phyloP scores from a whole-genome alignment of 2,329 filamentous ascomycete species.

The Trichophyton verrucosum region DNA sequence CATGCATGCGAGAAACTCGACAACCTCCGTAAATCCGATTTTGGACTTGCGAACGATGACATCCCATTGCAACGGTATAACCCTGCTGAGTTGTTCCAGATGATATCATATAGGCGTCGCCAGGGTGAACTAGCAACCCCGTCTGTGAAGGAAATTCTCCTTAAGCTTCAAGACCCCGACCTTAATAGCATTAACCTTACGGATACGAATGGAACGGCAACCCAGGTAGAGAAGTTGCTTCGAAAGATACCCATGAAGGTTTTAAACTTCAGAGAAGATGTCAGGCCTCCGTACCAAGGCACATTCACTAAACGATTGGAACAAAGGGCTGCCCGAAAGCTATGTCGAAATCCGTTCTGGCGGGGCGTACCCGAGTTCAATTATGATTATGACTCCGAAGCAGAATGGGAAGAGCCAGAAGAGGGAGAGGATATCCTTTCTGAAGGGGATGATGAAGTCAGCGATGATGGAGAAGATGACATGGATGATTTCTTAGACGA shows the following conservation, averaged over 20 bases:
- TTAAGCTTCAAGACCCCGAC: constrained; percentile 38
- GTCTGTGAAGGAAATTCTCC: constrained; percentile 50
- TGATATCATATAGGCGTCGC: constrained; percentile 28
- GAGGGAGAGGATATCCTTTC: constrained; percentile 58
- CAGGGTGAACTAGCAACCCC: constrained; percentile 21
- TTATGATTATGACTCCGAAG: constrained; percentile 56
- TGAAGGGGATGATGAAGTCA: constrained; percentile 51
- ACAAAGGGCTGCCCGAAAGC: constrained; percentile 27
- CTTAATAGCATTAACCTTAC: constrained; percentile 27
- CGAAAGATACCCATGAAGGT: constrained; percentile 44
- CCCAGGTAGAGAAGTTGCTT: constrained; percentile 31
- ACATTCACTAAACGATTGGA: constrained; percentile 44
- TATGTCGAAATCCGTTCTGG: constrained; percentile 44
- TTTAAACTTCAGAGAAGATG: constrained; percentile 49
- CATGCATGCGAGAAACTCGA: constrained; percentile 42
- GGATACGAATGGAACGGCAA: constrained; percentile 20
- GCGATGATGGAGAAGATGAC: constrained; percentile 61
- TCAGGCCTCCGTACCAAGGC: constrained; percentile 50
- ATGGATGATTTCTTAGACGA: constrained; percentile 87
- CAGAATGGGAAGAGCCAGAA: constrained; percentile 55
- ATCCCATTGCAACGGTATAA: constrained; percentile 17
- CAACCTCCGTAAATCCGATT: constrained; percentile 9
- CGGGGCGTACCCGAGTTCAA: constrained; percentile 42
- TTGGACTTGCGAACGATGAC: constrained; percentile 8
- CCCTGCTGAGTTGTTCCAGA: constrained; percentile 26